These are phyloP conservation scores for Penicillium tannophilum DNA, from an alignment of 495 filamentous ascomycete genomes.

Conservation along the genomic window DNA sequence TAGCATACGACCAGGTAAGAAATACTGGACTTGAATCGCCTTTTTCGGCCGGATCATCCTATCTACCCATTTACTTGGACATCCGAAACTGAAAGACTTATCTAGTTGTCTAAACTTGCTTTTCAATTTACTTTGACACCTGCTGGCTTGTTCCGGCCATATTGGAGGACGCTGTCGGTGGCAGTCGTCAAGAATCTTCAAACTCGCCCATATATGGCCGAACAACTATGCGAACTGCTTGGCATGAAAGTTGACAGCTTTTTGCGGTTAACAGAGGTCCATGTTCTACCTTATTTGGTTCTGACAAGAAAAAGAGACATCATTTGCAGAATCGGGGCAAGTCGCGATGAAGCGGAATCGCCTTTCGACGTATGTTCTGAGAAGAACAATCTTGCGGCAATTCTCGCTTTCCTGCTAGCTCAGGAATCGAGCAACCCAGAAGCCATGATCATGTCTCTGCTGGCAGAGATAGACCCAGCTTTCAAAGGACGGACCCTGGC, in stretches of 20 bases:
- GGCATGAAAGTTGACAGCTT: slow-evolving; percentile 71
- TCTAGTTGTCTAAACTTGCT: slow-evolving; percentile 65
- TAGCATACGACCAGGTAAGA: slow-evolving; percentile 78
- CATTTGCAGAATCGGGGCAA: slow-evolving; percentile 76
- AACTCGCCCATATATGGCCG: slow-evolving; percentile 76
- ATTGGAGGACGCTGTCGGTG: slow-evolving; percentile 81
- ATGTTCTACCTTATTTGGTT: slow-evolving; percentile 85
- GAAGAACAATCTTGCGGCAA: slow-evolving; percentile 72
- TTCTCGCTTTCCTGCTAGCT: slow-evolving; percentile 74
- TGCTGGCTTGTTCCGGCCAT: slow-evolving; percentile 74
- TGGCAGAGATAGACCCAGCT: slow-evolving; percentile 65
- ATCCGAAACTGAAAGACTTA: slow-evolving; percentile 10
- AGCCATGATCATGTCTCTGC: slow-evolving; percentile 63
- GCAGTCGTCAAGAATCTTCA: slow-evolving; percentile 79
- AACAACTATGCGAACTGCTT: slow-evolving; percentile 77
- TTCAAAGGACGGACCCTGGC: slow-evolving; percentile 67
- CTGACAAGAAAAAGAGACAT: slow-evolving; percentile 74
- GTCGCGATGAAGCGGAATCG: slow-evolving; percentile 61
- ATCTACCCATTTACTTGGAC: background rate
- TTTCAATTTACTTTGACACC: slow-evolving; percentile 59
- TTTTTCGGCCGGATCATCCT: background rate
- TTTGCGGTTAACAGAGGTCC: slow-evolving; percentile 72
- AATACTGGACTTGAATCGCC: background rate
- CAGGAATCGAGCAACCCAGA: slow-evolving; percentile 71
- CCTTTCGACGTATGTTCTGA: slow-evolving; percentile 62